Percentiles rank a stretch among this genome's conserved stretches.
Conservation (phyloP, 495 filamentous ascomycete species). For the Aspergillus coremiiformis region DNA sequence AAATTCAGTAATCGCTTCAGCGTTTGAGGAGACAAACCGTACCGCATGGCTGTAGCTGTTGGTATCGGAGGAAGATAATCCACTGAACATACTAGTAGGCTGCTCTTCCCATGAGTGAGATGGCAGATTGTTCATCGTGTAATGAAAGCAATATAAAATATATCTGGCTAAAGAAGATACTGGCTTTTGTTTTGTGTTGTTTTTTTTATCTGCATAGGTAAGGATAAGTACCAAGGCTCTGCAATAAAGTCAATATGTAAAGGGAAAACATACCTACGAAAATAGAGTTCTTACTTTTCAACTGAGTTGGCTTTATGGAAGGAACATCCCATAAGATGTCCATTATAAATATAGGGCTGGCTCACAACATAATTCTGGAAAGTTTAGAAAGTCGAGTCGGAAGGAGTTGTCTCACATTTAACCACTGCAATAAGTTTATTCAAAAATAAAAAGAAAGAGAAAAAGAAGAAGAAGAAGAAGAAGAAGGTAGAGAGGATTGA, state of each 20-base stretch:
- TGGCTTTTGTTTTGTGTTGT: too few species aligned
- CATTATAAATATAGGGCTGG: not conserved
- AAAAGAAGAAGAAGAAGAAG: not conserved
- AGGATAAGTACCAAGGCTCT: not conserved
- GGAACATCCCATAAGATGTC: not conserved
- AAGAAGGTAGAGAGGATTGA: not conserved
- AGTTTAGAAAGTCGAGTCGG: not conserved
- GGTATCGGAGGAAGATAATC: constrained; percentile 25
- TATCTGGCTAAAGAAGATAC: too few species aligned
- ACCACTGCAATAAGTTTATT: not conserved
- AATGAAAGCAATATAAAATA: not conserved
- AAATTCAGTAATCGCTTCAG: not conserved
- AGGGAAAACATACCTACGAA: not conserved
- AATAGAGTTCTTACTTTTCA: not conserved
- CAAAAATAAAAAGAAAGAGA: not conserved
- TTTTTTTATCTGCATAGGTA: not conserved
- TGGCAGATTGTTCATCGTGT: constrained; percentile 22
- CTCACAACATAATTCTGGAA: not conserved
- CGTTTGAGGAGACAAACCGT: not conserved
- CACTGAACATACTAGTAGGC: constrained; percentile 24
- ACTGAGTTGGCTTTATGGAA: not conserved
- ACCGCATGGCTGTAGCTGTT: constrained; percentile 27
- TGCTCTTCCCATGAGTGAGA: constrained; percentile 27
- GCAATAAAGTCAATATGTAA: not conserved
- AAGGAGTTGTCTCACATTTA: not conserved